phyloP scores from a whole-genome alignment of 306 rosid genomes.

The Gynostemma pentaphyllum region DNA sequence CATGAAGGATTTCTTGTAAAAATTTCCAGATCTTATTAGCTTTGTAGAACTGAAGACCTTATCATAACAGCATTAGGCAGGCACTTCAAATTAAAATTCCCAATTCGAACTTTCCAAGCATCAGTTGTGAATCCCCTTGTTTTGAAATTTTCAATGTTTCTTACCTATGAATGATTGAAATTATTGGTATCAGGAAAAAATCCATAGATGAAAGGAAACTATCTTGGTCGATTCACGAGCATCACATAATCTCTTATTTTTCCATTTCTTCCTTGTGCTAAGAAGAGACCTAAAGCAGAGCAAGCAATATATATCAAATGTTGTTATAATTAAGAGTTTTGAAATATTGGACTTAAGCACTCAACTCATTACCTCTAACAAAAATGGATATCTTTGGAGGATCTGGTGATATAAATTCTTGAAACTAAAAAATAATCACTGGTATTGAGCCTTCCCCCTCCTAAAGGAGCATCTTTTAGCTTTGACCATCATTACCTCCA shows the following conservation, averaged over 20 bases:
- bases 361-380: background rate
- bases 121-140: background rate
- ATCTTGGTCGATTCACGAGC: background rate
- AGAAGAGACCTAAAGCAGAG: background rate
- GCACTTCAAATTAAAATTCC: background rate
- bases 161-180: background rate
- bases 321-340: background rate
- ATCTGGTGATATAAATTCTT: background rate
- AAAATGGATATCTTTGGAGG: background rate
- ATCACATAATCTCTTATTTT: background rate
- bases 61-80: background rate
- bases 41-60: background rate
- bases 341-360: background rate
- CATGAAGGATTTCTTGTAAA: background rate
- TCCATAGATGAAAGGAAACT: background rate
- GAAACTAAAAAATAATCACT: background rate
- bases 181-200: background rate
- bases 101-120: background rate
- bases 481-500: background rate
- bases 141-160: background rate
- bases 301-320: background rate
- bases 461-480: background rate
- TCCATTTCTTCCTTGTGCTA: background rate
- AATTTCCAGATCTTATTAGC: background rate
- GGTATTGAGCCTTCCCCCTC: background rate